Percentiles rank a stretch among this genome's conserved stretches.
phyloP scores from a whole-genome alignment of 139 green algal species.

The Edaphochlamys debaryana region DNA sequence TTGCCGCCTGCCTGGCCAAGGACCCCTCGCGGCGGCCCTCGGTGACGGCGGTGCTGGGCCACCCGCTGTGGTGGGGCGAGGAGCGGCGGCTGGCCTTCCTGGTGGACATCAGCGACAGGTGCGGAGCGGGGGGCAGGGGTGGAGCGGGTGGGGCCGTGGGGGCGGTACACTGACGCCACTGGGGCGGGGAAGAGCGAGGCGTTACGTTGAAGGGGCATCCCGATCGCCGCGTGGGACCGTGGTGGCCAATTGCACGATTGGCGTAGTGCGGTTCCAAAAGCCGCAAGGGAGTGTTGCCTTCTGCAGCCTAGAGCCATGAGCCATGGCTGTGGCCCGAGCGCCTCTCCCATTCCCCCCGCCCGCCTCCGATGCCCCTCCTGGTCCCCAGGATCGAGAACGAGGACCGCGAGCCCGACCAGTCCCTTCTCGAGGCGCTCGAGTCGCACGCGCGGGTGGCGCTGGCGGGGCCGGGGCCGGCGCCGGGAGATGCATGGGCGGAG shows the following conservation, averaged over 20 bases:
- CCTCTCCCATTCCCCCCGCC: no score
- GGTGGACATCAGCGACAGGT: conserved; percentile 81
- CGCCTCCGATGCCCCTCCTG: background rate
- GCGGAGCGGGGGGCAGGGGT: background rate
- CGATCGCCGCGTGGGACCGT: no score
- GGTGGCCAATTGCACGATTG: no score
- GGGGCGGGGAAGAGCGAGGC: no score
- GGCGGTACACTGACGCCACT: no score
- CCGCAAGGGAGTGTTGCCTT: no score
- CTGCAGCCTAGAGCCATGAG: no score
- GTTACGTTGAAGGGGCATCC: no score
- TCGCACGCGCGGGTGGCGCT: conserved; percentile 46
- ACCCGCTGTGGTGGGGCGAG: conserved; percentile 93
- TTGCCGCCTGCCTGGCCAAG: conserved; percentile 77
- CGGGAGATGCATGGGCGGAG: background rate
- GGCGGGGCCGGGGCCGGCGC: background rate
- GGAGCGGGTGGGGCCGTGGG: no score
- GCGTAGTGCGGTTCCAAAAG: no score
- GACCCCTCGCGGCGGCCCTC: conserved; percentile 71
- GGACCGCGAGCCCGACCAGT: conserved; percentile 81
- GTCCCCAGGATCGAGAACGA: conserved; percentile 85
- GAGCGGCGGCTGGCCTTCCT: conserved; percentile 90
- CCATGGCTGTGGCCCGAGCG: no score
- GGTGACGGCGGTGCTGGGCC: conserved; percentile 75
- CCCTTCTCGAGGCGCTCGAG: conserved; percentile 72